Evolutionary conservation across 169 alveolate species (phyloP).

Genomic region (Eimeria maxima): DNA sequence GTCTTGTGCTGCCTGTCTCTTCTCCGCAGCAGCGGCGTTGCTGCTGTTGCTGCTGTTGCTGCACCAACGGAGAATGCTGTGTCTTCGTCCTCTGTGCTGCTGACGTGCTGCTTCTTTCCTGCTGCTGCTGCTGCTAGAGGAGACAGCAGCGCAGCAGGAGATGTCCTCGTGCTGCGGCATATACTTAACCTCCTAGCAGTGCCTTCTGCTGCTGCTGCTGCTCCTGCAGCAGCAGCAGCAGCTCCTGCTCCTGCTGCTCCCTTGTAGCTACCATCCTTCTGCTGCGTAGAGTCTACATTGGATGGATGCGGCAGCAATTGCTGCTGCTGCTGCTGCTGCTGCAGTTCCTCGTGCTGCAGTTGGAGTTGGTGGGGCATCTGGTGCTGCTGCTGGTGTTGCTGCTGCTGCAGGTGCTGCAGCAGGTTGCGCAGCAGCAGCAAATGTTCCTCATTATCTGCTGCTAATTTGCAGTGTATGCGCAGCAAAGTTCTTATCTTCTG

Average conservation of each 20-base stretch:
- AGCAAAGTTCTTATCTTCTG: not conserved
- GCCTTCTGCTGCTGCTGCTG: too few species aligned
- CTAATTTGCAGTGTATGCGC: not conserved
- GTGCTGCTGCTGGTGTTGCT: not conserved
- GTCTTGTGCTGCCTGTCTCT: not conserved
- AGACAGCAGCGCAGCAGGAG: too few species aligned
- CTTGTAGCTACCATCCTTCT: too few species aligned
- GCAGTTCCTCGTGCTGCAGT: too few species aligned
- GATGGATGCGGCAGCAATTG: too few species aligned
- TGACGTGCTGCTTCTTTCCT: not conserved
- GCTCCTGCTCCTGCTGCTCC: too few species aligned
- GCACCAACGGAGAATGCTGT: not conserved
- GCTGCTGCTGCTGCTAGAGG: conserved; percentile 9
- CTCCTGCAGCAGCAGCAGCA: too few species aligned
- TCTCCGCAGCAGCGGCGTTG: not conserved
- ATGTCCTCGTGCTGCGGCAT: too few species aligned
- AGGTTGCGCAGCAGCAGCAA: not conserved
- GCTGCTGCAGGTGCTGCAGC: conserved; percentile 32
- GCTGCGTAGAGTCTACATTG: too few species aligned
- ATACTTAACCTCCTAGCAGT: too few species aligned
- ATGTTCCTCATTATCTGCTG: not conserved
- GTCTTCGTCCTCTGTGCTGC: conserved; percentile 43
- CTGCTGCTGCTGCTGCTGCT: too few species aligned
- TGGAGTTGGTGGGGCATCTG: not conserved
- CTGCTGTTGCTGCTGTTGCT: conserved; percentile 6